Conservation (phyloP, 352 stramenopile species). For the Paralagenidium karlingii region DNA sequence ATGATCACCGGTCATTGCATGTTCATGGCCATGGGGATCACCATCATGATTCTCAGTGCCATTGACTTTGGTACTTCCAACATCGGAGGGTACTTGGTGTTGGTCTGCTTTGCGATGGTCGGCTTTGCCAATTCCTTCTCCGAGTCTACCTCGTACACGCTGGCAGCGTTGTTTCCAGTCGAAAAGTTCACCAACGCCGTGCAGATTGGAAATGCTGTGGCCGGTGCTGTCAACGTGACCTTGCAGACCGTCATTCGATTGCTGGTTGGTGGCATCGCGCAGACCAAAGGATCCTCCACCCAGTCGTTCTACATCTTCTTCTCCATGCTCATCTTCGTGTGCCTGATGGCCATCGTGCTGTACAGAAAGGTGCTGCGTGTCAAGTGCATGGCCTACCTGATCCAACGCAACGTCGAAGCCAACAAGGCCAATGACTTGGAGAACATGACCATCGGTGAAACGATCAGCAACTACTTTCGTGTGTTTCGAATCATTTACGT, state of each 20-base stretch:
- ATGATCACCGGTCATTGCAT: conserved; percentile 33
- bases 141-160: conserved; percentile 43
- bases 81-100: conserved; percentile 31
- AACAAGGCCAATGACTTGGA: conserved; percentile 16
- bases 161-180: conserved; percentile 44
- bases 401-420: conserved; percentile 27
- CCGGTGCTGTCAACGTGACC: conserved; percentile 43
- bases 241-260: conserved; percentile 36
- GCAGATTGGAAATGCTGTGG: conserved; percentile 43
- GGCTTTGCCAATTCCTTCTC: conserved; percentile 42
- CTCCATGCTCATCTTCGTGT: conserved; percentile 28
- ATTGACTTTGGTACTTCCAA: conserved; percentile 30
- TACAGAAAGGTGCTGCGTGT: conserved; percentile 22
- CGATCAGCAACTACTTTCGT: conserved; percentile 22
- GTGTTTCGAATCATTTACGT: conserved; percentile 38
- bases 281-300: conserved; percentile 18
- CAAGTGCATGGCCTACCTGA: conserved; percentile 29
- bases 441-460: conserved; percentile 12
- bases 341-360: conserved; percentile 24
- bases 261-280: conserved; percentile 21
- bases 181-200: conserved; percentile 56
- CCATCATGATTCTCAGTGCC: conserved; percentile 52
- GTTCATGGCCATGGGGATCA: conserved; percentile 33
- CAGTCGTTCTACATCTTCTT: conserved; percentile 57
- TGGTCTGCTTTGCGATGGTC: conserved; percentile 33